Percentiles rank a stretch among this genome's conserved stretches.
These are phyloP conservation scores for Dryas integrifolia DNA, from an alignment of 331 rosid species.

Conservation along the genomic window DNA sequence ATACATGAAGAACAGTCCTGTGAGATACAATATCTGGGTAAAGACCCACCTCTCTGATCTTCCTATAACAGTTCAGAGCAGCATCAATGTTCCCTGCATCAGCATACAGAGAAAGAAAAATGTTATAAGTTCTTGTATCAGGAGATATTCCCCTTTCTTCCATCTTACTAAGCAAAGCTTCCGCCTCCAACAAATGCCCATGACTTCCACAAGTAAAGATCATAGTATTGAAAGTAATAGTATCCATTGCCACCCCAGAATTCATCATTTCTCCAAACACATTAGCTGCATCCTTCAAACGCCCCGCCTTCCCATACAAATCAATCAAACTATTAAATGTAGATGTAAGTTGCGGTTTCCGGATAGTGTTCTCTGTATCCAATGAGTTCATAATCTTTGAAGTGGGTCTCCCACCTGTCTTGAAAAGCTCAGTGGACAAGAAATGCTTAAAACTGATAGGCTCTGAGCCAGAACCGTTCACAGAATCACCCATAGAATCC, in stretches of 20 bases:
- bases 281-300: slow-evolving; percentile 71
- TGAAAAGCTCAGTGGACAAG: slow-evolving; percentile 85
- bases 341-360: slow-evolving; percentile 57
- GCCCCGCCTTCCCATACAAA: slow-evolving; percentile 87
- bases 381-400: slow-evolving; percentile 22
- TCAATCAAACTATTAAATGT: slow-evolving; percentile 80
- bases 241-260: slow-evolving; percentile 77
- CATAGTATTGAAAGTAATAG: slow-evolving; percentile 79
- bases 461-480: slow-evolving; percentile 30
- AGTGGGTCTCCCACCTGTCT: slow-evolving; percentile 61
- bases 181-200: slow-evolving; percentile 80
- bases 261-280: slow-evolving; percentile 77
- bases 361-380: slow-evolving; percentile 28
- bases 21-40: slow-evolving; percentile 71
- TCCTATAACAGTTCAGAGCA: slow-evolving; percentile 57
- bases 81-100: slow-evolving; percentile 60
- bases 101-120: slow-evolving; percentile 72
- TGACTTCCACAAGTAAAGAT: slow-evolving; percentile 77
- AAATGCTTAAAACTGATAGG: slow-evolving; percentile 73
- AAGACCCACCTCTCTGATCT: slow-evolving; percentile 72
- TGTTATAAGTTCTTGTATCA: slow-evolving; percentile 81
- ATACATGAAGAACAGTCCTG: slow-evolving; percentile 57
- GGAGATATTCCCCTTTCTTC: slow-evolving; percentile 77
- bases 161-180: slow-evolving; percentile 76
- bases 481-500: slow-evolving; percentile 39